Evolutionary conservation across 176 grass and related monocot species (phyloP).

Genomic region (Raddia guianensis): DNA sequence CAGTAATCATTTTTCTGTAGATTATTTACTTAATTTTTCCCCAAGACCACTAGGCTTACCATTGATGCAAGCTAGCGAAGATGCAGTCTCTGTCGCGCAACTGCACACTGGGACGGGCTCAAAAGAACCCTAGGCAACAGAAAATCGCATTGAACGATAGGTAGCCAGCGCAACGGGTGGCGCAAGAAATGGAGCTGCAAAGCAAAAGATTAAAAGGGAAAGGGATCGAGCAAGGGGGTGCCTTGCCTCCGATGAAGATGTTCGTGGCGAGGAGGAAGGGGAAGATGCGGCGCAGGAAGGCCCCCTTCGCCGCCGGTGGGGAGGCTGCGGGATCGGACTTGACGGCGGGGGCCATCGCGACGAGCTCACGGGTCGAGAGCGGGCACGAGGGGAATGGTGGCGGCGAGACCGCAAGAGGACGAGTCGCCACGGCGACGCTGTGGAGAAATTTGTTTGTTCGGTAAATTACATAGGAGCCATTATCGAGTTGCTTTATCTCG

Average conservation of each 20-base stretch:
- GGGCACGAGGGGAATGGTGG: neutral
- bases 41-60: neutral
- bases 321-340: slow-evolving; percentile 24
- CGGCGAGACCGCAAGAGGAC: neutral
- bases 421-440: too few species aligned
- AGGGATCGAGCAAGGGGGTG: slow-evolving; percentile 3
- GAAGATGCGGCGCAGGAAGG: slow-evolving; percentile 70
- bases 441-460: too few species aligned
- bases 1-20: too few species aligned
- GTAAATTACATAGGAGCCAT: too few species aligned
- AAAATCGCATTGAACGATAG: slow-evolving; percentile 4
- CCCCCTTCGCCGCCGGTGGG: slow-evolving; percentile 47
- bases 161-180: neutral
- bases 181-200: neutral
- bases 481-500: too few species aligned
- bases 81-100: neutral
- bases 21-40: too few species aligned
- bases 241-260: slow-evolving; percentile 77
- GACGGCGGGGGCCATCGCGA: slow-evolving; percentile 37
- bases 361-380: neutral
- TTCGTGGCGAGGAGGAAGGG: slow-evolving; percentile 77
- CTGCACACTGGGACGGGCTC: neutral
- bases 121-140: neutral
- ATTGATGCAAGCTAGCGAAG: neutral
- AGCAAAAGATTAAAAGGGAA: neutral